Base-by-base conservation (phyloP, 257 asterid species). In the Avicennia marina region DNA sequence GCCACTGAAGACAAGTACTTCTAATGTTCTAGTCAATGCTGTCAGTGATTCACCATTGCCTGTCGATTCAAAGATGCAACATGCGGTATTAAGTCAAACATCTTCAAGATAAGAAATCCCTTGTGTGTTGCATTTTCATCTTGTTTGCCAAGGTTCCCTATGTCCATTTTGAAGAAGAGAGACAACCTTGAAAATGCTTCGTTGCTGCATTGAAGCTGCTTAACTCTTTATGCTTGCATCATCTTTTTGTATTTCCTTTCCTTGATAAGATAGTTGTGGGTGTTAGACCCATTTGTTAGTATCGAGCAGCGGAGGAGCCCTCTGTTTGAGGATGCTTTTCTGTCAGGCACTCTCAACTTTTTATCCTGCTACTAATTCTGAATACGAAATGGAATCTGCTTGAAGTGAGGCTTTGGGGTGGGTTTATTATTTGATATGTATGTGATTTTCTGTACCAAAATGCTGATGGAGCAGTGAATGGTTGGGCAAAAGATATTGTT, bases 71-170 rank as follows among this genome's bases (percentile, higher is more conserved):
- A 56, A 64, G 57, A 60, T 74, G 56, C 70, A 51, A 41, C 65
- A 63, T 41, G 76, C 74, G 90, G 89, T 79, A 74, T 46, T 52
- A 39, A 22, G 27, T 43, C 56, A 42, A 47, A 25, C 34, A n/a
- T n/a, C n/a, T n/a, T n/a, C n/a, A n/a, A n/a, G n/a, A n/a, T n/a
- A n/a, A n/a, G n/a, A n/a, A n/a, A n/a, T n/a, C n/a, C n/a, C n/a
- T n/a, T n/a, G n/a, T n/a, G n/a, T n/a, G n/a, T n/a, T n/a, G n/a
- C n/a, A n/a, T n/a, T n/a, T n/a, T n/a, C n/a, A n/a, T n/a, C n/a
- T n/a, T n/a, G n/a, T n/a, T n/a, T n/a, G n/a, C n/a, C n/a, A n/a
- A n/a, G n/a, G n/a, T n/a, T n/a, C n/a, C n/a, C n/a, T n/a, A n/a
- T n/a, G n/a, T n/a, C n/a, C n/a, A n/a, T n/a, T n/a, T n/a, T n/a